Base-by-base conservation (phyloP, 768 basidiomycete genomes). In the Xerocomellus amylosporus region DNA sequence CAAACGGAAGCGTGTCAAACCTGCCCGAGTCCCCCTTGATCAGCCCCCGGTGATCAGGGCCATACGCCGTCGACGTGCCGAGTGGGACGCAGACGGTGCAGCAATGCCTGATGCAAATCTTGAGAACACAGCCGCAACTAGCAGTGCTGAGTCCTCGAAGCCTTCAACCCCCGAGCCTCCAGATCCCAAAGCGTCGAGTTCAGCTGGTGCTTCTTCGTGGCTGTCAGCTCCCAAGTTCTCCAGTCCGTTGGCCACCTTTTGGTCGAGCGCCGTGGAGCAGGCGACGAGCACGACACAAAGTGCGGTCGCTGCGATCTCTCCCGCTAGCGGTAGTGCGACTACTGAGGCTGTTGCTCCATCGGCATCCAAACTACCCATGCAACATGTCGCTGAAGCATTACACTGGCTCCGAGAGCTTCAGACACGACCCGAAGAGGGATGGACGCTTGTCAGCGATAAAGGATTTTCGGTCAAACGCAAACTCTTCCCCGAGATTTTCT, bases 1-100 rank as follows among this genome's bases (percentile, higher is more conserved):
- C 64, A 90, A 87, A 71, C 83, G 84, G 76, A 98, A 95, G 72
- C 83, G 96, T 9, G 77, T 93, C 46, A 92, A 92, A 69, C 91
- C 93, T 5, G 74, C 76, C 4, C 83, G 96, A 33, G 86, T 95
- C 48, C 95, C 97, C 4, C 79, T 99, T 19, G 97, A 99, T 69
- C 94, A 95, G 61, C 95, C 94, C 0, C 91, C 87, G 5, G 90
- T 93, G 3, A 73, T 90, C 50, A 77, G 85, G 30, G 84, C 79
- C 41, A 85, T 90, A 53, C 79, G 87, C 39, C 77, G 81, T 60
- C 79, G 87, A 39, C 80, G 78, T 49, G 86, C 82, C 20, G 90
- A 92, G 57, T 89, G 87, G 87, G 83, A 81, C 59, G 80, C 77
- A 2, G 83, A 83, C 51, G 67, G 71, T 4, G 75, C 71, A n/a